These are phyloP conservation scores for Acanthamoeba royreba DNA, from an alignment of 208 protist species.

Conservation along the genomic window DNA sequence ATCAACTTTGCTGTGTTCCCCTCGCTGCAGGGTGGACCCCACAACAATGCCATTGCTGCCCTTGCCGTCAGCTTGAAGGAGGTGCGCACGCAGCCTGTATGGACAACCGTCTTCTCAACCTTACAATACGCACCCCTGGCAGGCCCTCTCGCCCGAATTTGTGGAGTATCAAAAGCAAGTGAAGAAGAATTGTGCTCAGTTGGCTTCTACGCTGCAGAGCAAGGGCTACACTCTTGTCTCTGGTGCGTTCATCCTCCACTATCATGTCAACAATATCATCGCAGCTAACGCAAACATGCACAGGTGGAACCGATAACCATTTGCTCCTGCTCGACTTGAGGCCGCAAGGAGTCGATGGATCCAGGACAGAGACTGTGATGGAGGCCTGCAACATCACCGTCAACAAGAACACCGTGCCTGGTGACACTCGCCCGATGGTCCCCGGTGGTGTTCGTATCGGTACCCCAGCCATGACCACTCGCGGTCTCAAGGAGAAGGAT, in stretches of 20 bases:
- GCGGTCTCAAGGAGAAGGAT: slow-evolving; percentile 40
- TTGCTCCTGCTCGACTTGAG: slow-evolving; percentile 67
- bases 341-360: slow-evolving; percentile 69
- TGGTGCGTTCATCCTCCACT: background rate
- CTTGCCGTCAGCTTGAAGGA: slow-evolving; percentile 56
- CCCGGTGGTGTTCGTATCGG: slow-evolving; percentile 79
- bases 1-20: slow-evolving; percentile 76
- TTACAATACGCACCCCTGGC: background rate
- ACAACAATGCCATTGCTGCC: slow-evolving; percentile 67
- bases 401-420: slow-evolving; percentile 83
- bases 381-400: slow-evolving; percentile 75
- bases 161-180: slow-evolving; percentile 70
- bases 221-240: slow-evolving; percentile 89
- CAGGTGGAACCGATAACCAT: slow-evolving; percentile 74
- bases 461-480: slow-evolving; percentile 45
- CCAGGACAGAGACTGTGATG: slow-evolving; percentile 51
- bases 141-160: slow-evolving; percentile 58
- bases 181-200: slow-evolving; percentile 50
- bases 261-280: slow-evolving; percentile 22
- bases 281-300: background rate
- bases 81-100: background rate
- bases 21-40: slow-evolving; percentile 73
- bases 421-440: slow-evolving; percentile 74
- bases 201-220: slow-evolving; percentile 58
- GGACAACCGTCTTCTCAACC: background rate